Conservation (phyloP, 73 alveolate genomes). For the Paramecium sexaurelia region DNA sequence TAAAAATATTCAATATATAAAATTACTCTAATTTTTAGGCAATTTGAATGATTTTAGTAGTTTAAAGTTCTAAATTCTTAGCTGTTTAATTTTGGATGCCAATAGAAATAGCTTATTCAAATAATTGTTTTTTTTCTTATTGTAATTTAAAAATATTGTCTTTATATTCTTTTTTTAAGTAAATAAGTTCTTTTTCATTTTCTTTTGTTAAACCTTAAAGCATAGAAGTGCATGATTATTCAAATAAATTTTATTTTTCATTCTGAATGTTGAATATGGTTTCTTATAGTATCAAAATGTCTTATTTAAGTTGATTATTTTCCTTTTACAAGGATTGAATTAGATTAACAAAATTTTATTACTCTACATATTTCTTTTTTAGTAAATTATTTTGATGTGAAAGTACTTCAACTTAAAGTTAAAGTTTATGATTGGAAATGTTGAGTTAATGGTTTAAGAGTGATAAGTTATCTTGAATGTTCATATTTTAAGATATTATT, state of each 20-base stretch:
- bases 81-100: neutral
- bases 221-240: neutral
- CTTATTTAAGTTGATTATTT: neutral
- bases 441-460: neutral
- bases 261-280: neutral
- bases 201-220: neutral
- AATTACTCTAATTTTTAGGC: neutral
- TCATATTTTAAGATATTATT: neutral
- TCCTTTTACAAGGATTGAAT: neutral
- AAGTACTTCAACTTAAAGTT: conserved; percentile 7
- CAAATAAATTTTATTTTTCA: neutral
- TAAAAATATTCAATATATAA: neutral
- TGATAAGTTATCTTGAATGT: neutral
- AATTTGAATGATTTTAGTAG: neutral
- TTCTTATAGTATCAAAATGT: neutral
- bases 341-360: neutral
- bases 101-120: conserved; percentile 18
- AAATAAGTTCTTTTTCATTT: neutral
- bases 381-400: neutral
- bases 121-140: neutral
- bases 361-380: neutral
- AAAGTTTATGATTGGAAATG: neutral
- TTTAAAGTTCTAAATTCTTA: neutral
- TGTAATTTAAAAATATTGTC: neutral
- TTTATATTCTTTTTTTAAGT: neutral